Conservation (phyloP, 2,329 filamentous ascomycete genomes). For the Fusarium virguliforme region DNA sequence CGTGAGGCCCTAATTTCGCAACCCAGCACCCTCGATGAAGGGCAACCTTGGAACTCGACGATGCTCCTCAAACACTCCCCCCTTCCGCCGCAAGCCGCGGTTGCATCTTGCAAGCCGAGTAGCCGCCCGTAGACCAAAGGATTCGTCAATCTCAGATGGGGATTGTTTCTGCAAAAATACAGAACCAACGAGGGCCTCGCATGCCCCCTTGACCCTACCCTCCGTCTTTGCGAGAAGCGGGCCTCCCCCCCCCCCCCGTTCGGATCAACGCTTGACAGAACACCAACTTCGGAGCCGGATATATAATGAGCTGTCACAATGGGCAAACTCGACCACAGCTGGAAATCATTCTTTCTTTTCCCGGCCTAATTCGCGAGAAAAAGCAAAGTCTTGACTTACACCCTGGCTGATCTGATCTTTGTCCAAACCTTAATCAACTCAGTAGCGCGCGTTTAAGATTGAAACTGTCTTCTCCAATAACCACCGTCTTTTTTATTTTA, state of each 20-base stretch:
- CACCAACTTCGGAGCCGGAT: conserved; percentile 39
- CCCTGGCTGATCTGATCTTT: conserved; percentile 46
- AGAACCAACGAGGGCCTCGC: not conserved
- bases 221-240: conserved; percentile 13
- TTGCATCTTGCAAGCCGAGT: conserved; percentile 10
- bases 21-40: conserved; percentile 3
- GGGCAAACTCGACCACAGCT: conserved; percentile 14
- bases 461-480: conserved; percentile 15
- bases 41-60: conserved; percentile 2
- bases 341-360: conserved; percentile 5
- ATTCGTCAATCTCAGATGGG: not conserved
- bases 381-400: conserved; percentile 37
- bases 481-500: not conserved
- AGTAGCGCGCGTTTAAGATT: conserved; percentile 24
- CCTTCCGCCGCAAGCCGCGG: not conserved
- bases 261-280: conserved; percentile 5
- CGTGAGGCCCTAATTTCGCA: conserved; percentile 1
- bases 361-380: conserved; percentile 28
- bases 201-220: conserved; percentile 6
- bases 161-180: conserved; percentile 4
- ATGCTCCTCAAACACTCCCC: conserved; percentile 16
- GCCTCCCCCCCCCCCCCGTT: conserved; percentile 11
- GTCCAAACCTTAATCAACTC: conserved; percentile 39
- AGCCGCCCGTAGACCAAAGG: not conserved
- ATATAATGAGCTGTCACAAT: conserved; percentile 37